Evolutionary conservation across 345 rosid species (phyloP).

Genomic region (Eucalyptus erythrocorys): DNA sequence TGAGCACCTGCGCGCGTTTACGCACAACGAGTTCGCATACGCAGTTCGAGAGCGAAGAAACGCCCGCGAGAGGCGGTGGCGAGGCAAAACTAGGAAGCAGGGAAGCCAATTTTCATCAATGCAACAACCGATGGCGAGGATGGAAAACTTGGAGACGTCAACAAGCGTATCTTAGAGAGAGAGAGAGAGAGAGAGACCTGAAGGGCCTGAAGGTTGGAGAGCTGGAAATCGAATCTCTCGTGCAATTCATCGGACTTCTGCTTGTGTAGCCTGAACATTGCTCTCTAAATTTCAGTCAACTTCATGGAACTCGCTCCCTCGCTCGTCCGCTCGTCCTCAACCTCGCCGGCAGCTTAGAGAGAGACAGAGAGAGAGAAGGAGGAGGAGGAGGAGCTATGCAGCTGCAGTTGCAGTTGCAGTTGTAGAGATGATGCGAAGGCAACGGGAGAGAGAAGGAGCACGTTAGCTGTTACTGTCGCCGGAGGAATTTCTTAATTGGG

Average conservation of each 20-base stretch:
- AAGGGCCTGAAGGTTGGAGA: no score
- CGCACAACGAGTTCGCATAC: background rate
- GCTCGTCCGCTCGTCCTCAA: no score
- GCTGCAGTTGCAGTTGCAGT: background rate
- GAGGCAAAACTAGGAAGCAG: background rate
- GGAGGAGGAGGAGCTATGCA: background rate
- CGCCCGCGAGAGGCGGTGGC: background rate
- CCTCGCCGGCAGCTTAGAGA: no score
- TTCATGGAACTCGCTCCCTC: no score
- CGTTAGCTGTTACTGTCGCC: conserved; percentile 5
- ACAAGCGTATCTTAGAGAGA: no score
- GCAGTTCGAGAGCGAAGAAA: background rate
- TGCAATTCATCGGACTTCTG: no score
- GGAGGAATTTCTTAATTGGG: background rate
- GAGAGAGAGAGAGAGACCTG: no score
- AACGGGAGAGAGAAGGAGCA: background rate
- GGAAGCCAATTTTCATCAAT: background rate
- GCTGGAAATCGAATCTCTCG: no score
- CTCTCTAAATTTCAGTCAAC: no score
- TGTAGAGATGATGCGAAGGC: background rate
- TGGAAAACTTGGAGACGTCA: background rate
- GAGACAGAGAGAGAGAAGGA: no score
- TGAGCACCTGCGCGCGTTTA: background rate
- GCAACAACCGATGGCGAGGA: background rate
- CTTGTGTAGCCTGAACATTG: no score